Evolutionary conservation across 139 green algal species (phyloP).

Genomic region (Chlamydomonas urium): DNA sequence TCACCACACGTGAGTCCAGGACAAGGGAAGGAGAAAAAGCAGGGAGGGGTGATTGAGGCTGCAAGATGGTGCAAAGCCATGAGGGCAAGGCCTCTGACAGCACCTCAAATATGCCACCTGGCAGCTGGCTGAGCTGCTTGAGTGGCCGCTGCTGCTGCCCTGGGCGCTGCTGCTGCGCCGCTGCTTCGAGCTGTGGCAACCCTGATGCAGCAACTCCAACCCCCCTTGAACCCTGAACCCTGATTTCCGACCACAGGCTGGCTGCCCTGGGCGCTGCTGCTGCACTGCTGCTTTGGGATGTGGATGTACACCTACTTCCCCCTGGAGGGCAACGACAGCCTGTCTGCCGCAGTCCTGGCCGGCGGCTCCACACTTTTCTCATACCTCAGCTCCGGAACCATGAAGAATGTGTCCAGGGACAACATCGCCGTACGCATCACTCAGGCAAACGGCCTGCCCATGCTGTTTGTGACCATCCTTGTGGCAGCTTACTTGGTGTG

Average conservation of each 20-base stretch:
- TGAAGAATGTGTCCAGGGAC: not conserved
- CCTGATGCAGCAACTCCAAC: too few species aligned
- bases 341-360: not conserved
- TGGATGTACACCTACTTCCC: slow-evolving; percentile 60
- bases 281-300: slow-evolving; percentile 45
- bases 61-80: too few species aligned
- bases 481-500: slow-evolving; percentile 38
- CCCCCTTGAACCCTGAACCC: too few species aligned
- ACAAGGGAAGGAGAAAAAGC: too few species aligned
- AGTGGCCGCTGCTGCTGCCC: too few species aligned
- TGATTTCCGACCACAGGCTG: slow-evolving; percentile 22
- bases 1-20: too few species aligned
- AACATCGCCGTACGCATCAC: slow-evolving; percentile 28
- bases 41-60: too few species aligned
- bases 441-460: slow-evolving; percentile 45
- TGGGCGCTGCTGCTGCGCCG: slow-evolving; percentile 40
- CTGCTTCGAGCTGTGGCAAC: slow-evolving; percentile 48
- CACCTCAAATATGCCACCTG: too few species aligned
- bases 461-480: slow-evolving; percentile 32
- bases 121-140: too few species aligned
- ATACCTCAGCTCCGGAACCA: not conserved
- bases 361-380: not conserved
- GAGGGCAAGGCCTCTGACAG: too few species aligned
- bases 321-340: not conserved
- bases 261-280: slow-evolving; percentile 39